Conservation (phyloP, 306 rosid genomes). For the Corylus americana region DNA sequence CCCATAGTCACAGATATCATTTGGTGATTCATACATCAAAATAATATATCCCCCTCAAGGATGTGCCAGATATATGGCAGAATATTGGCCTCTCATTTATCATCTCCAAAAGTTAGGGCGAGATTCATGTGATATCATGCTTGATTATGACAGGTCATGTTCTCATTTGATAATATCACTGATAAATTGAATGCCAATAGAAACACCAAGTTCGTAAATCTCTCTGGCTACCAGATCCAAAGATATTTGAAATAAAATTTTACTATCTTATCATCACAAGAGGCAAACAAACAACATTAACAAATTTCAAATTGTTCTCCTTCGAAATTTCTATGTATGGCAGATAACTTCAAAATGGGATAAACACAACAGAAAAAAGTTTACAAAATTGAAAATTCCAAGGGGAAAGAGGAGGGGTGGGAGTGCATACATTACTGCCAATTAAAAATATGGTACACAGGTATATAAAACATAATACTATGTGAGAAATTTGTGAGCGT, state of each 20-base stretch:
- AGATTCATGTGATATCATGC: background rate
- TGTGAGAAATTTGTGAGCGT: conserved; percentile 31
- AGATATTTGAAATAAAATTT: background rate
- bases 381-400: background rate
- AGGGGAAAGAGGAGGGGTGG: background rate
- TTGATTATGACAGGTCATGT: background rate
- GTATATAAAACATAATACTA: conserved; percentile 7
- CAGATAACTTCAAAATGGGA: background rate
- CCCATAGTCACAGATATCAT: background rate
- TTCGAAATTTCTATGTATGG: background rate
- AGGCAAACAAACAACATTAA: background rate
- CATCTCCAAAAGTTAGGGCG: background rate
- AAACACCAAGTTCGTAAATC: background rate
- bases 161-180: background rate
- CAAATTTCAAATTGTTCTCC: background rate
- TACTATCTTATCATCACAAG: background rate
- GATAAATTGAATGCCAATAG: background rate
- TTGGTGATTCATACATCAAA: background rate
- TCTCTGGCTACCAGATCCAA: background rate
- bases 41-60: background rate
- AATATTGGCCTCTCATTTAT: background rate
- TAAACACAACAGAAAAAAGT: background rate
- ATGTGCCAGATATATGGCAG: background rate
- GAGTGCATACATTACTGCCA: background rate
- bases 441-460: background rate